Evolutionary conservation across 2,329 filamentous ascomycete species (phyloP).

Genomic region (Polychaeton citri): DNA sequence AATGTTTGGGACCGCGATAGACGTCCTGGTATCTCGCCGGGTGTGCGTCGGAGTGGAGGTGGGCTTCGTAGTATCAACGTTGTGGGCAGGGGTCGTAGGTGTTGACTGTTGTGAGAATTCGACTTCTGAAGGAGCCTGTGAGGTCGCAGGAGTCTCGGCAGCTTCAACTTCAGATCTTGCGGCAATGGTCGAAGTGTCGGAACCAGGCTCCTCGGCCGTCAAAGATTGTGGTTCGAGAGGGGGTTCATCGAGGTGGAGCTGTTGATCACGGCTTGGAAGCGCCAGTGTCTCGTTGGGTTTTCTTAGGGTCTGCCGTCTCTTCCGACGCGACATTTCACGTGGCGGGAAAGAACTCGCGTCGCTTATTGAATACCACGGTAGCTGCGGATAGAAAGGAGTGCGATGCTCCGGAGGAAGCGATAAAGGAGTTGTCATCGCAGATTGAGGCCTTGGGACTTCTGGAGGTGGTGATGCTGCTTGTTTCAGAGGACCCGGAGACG

Average conservation of each 20-base stretch:
- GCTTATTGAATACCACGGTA: slow-evolving; percentile 49
- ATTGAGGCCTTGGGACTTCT: slow-evolving; percentile 5
- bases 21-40: slow-evolving; percentile 29
- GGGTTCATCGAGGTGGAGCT: slow-evolving; percentile 14
- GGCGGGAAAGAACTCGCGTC: slow-evolving; percentile 39
- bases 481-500: background rate
- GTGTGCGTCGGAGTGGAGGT: slow-evolving; percentile 17
- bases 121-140: slow-evolving; percentile 43
- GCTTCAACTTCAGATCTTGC: slow-evolving; percentile 25
- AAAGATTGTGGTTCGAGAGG: slow-evolving; percentile 2
- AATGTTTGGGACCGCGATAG: slow-evolving; percentile 39
- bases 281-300: slow-evolving; percentile 30
- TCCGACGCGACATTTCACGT: slow-evolving; percentile 34
- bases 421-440: slow-evolving; percentile 8
- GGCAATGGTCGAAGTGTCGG: slow-evolving; percentile 31
- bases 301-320: slow-evolving; percentile 26
- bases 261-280: slow-evolving; percentile 26
- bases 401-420: slow-evolving; percentile 9
- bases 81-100: slow-evolving; percentile 34
- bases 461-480: slow-evolving; percentile 4
- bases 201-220: slow-evolving; percentile 19
- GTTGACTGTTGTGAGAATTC: slow-evolving; percentile 31
- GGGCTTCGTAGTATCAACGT: slow-evolving; percentile 18
- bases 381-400: slow-evolving; percentile 39
- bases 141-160: slow-evolving; percentile 44